Evolutionary conservation across 345 rosid genomes (phyloP).

Genomic region (Laguncularia racemosa): DNA sequence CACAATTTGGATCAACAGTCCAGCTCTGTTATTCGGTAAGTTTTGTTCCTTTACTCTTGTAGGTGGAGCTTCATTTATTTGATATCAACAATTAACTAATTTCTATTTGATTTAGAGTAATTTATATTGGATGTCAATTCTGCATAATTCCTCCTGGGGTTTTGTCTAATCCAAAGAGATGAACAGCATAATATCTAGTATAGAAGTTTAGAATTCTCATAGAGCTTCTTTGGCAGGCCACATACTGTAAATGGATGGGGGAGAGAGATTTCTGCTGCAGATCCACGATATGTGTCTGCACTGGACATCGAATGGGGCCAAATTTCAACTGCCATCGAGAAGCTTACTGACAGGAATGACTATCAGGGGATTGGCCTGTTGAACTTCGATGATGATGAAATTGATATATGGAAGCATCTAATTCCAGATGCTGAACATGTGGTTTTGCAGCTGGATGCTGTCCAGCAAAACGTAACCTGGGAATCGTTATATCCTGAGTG

Average conservation of each 20-base stretch:
- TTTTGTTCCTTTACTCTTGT: slow-evolving; percentile 3
- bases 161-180: too few species aligned
- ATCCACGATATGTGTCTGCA: slow-evolving; percentile 53
- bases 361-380: slow-evolving; percentile 70
- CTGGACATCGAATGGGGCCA: slow-evolving; percentile 57
- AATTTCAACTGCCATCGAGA: slow-evolving; percentile 41
- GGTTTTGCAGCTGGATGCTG: slow-evolving; percentile 38
- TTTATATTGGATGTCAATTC: too few species aligned
- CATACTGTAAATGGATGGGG: slow-evolving; percentile 46
- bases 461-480: slow-evolving; percentile 50
- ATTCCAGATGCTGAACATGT: slow-evolving; percentile 56
- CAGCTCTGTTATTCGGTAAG: slow-evolving; percentile 25
- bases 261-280: slow-evolving; percentile 22
- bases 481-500: slow-evolving; percentile 82
- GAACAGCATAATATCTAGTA: too few species aligned
- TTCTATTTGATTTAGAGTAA: too few species aligned
- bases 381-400: slow-evolving; percentile 59
- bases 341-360: slow-evolving; percentile 29
- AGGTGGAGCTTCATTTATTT: background rate
- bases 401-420: slow-evolving; percentile 46
- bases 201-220: too few species aligned
- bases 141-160: too few species aligned
- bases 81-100: background rate
- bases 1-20: slow-evolving; percentile 48
- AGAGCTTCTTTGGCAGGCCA: slow-evolving; percentile 17